These are phyloP conservation scores for Euphorbia celastroides DNA, from an alignment of 441 rosid species.

Conservation along the genomic window DNA sequence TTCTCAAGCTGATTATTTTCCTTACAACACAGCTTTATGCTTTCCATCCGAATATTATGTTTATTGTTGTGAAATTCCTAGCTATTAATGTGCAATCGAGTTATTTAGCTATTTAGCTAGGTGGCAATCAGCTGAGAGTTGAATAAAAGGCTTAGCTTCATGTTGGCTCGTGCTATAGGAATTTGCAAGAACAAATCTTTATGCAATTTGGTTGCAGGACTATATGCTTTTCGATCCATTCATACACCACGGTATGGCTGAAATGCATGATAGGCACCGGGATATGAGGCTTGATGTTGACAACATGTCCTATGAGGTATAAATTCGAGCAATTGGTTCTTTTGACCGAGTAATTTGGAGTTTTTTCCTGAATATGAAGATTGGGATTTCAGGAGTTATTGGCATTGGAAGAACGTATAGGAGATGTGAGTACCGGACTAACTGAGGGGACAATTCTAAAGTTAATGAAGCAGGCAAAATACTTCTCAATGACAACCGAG, in stretches of 20 bases:
- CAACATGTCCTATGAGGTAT: constrained; percentile 92
- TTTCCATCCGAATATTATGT: too few relatives aligned
- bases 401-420: constrained; percentile 81
- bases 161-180: background rate
- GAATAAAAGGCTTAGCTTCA: background rate
- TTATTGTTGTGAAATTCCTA: too few relatives aligned
- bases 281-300: constrained; percentile 90
- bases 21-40: too few relatives aligned
- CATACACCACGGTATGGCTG: constrained; percentile 54
- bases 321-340: constrained; percentile 3
- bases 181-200: background rate
- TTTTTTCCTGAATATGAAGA: constrained; percentile 9
- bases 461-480: constrained; percentile 46
- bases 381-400: constrained; percentile 59
- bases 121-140: too few relatives aligned
- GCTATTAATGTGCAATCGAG: too few relatives aligned
- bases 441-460: constrained; percentile 55
- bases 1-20: background rate
- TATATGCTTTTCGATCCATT: constrained; percentile 68
- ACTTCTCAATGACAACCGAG: constrained; percentile 22
- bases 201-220: constrained; percentile 43
- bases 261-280: constrained; percentile 70
- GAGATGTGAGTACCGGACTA: constrained; percentile 76
- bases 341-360: too few relatives aligned
- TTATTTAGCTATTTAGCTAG: too few relatives aligned